phyloP scores from a whole-genome alignment of 2,329 filamentous ascomycete genomes.

The Allantophomopsis lycopodina region DNA sequence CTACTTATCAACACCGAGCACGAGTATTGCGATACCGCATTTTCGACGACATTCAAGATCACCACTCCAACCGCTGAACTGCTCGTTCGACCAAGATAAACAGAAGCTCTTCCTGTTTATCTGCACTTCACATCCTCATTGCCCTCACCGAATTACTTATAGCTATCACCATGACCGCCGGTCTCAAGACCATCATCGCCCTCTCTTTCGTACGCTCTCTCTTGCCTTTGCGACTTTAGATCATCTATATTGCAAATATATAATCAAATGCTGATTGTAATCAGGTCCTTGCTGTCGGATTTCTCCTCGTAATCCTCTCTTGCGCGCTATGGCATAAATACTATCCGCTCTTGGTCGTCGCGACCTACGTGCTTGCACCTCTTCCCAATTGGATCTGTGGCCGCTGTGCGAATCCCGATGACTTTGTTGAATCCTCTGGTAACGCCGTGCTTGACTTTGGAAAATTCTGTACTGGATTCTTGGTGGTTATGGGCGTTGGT shows the following conservation, averaged over 20 bases:
- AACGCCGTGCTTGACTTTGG: conserved; percentile 86
- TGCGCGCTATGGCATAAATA: conserved; percentile 92
- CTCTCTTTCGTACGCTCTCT: conserved; percentile 70
- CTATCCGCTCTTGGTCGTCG: conserved; percentile 89
- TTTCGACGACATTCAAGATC: no score
- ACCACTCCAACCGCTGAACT: no score
- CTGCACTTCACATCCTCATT: no score
- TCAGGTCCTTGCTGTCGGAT: conserved; percentile 87
- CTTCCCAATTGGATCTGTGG: conserved; percentile 94
- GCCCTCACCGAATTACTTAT: no score
- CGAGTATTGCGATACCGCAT: no score
- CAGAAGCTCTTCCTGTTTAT: no score
- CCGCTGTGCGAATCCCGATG: conserved; percentile 81
- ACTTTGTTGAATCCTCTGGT: conserved; percentile 74
- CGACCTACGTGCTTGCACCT: conserved; percentile 85
- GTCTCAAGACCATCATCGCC: conserved; percentile 97
- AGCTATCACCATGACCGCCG: conserved; percentile 48
- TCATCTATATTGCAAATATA: neutral
- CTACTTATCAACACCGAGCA: no score
- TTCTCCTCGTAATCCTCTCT: conserved; percentile 96
- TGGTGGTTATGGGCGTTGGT: conserved; percentile 98
- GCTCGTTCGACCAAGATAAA: no score
- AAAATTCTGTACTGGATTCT: conserved; percentile 84
- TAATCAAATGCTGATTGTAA: neutral
- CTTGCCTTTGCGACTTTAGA: neutral